Base-by-base conservation (phyloP, 2,329 filamentous ascomycete genomes). In the Cyclaneusma minus region DNA sequence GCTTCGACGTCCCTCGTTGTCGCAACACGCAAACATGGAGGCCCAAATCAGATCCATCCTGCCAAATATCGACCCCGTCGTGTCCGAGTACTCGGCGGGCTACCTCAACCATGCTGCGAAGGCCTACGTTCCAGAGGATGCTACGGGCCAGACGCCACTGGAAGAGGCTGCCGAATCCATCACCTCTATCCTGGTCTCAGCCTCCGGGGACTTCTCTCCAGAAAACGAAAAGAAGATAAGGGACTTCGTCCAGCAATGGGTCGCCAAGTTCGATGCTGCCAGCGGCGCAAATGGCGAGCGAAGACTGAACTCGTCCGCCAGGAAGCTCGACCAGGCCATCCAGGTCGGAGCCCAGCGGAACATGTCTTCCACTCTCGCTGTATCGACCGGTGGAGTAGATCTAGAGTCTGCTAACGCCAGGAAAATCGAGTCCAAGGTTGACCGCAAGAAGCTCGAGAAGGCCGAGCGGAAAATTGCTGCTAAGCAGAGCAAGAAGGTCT, bases 381-480 rank as follows among this genome's bases (percentile, higher is more conserved):
- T 98, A 26, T 71, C 85, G 6, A 79, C 77, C 28, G 81, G 73
- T 29, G 75, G 65, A 32, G 83, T 98, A 20, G 89, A 98, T 47
- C 65, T 98, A 14, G 89, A 98, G 54, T 91, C 87, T 30, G 84
- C 85, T 47, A 92, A 91, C 48, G 65, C 71, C 20, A 70, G 87
- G 44, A 95, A 95, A 58, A 81, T 98, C 31, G 89, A 98, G 58
- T 95, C 87, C 43, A 83, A 87, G 50, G 89, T 98, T 34, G 89
- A 98, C 56, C 75, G 77, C 49, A 98, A 95, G 75, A 98, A 98
- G 65, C 73, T 98, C 12, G 89, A 98, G 55, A 98, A 98, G 60
- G 89, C 89, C 2, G 89, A 98, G 57, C 69, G 81, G 39, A 98
- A 98, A 62, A 89, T 98, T 48, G 82, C 84, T 25, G 85, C 85